Evolutionary conservation across 371 early-diverging fungal genomes (phyloP), one percentile per base, ranked within the genome.

Genomic region (Mucor lusitanicus): DNA sequence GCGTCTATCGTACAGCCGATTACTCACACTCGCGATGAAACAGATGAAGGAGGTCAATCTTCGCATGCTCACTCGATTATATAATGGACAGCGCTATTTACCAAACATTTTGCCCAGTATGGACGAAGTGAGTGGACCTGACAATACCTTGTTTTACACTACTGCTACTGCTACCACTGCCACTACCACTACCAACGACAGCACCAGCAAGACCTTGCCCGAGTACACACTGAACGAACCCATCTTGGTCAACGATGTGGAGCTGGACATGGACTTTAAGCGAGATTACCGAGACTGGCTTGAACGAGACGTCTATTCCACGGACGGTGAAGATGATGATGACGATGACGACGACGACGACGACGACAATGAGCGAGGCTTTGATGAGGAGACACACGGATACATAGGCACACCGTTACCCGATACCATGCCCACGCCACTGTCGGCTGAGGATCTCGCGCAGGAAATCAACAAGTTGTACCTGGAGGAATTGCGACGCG

Each of bases 241-340:
- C 17, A 39, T 71, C 28, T 64, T 63, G 12, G 58, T 65, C 2
- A 63, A 63, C 53, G 67, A 67, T 46, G 21, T 73, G 23, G 85
- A 86, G 55, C 69, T 87, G 58, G 87, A 84, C 28, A 63, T 69
- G 7, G 75, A 73, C 1, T 87, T 87, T 61, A 80, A 79, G 69
- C 74, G 76, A 32, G 84, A 90, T 39, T 92, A 91, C 63, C 84
- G 87, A 62, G 69, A 78, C 28, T 91, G 91, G 91, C 78, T 92
- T n/a, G 85, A 87, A 53, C 73, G 78, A 9, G 90, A 89, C 63
- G 88, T 90, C 4, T 81, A 73, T 27, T 60, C 64, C 23, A 66
- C 65, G 2, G 61, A 67, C 2, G 55, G 40, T 8, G 73, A 63
- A 32, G 61, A 61, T 33, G 64, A 61, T 3, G 66, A 64, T 7